Percentiles rank a stretch among this genome's conserved stretches.
Evolutionary conservation across 345 rosid genomes (phyloP).

Genomic region (Jatropha curcas): DNA sequence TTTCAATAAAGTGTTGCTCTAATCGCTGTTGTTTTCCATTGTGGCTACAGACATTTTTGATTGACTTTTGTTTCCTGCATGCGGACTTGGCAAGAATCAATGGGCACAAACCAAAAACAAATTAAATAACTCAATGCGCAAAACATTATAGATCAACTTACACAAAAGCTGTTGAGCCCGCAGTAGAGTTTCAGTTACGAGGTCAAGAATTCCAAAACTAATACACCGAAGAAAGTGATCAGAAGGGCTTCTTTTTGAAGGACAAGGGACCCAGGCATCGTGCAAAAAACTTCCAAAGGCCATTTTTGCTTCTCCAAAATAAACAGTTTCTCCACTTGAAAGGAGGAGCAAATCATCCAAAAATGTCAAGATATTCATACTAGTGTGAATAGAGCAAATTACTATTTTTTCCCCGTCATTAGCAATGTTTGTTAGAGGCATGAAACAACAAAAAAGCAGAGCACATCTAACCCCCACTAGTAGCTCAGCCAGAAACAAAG

Average conservation of each 20-base stretch:
- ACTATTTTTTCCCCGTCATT: constrained; percentile 35
- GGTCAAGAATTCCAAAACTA: constrained; percentile 62
- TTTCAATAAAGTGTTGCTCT: constrained; percentile 38
- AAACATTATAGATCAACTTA: background rate
- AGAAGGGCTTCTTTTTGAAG: constrained; percentile 62
- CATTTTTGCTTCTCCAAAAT: constrained; percentile 39
- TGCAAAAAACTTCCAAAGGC: constrained; percentile 61
- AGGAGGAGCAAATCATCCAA: constrained; percentile 45
- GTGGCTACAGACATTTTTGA: too few relatives aligned
- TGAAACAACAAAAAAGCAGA: constrained; percentile 33
- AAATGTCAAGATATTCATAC: constrained; percentile 42
- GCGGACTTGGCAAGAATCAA: too few relatives aligned
- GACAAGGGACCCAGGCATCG: constrained; percentile 73
- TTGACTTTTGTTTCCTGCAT: too few relatives aligned
- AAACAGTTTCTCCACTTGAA: constrained; percentile 43
- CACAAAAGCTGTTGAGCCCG: constrained; percentile 37
- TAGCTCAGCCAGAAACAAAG: constrained; percentile 43
- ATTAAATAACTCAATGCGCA: background rate
- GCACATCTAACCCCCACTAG: constrained; percentile 37
- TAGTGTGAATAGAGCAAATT: constrained; percentile 47
- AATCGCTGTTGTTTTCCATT: constrained; percentile 33
- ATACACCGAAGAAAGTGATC: constrained; percentile 68
- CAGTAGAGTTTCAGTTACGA: constrained; percentile 42
- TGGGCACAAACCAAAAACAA: background rate
- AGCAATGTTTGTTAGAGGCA: constrained; percentile 23